Conservation (phyloP, 148 eudicot genomes). For the Arctostaphylos glauca region DNA sequence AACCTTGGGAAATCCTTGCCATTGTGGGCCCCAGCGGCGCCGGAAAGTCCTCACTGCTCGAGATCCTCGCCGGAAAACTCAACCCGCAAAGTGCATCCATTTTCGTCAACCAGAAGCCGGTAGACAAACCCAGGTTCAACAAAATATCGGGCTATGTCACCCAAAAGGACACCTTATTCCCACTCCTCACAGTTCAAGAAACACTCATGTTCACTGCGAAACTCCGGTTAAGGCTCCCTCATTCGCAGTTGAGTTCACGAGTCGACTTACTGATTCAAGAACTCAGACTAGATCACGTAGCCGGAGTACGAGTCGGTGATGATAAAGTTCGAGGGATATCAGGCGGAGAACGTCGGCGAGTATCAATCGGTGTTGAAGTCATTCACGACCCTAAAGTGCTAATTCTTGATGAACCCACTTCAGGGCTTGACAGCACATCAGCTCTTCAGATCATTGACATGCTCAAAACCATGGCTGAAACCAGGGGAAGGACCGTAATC, state of each 20-base stretch:
- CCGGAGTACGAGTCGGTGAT: constrained; percentile 61
- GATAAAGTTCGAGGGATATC: constrained; percentile 78
- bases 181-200: constrained; percentile 91
- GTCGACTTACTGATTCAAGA: constrained; percentile 73
- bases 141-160: constrained; percentile 93
- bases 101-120: constrained; percentile 51
- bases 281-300: constrained; percentile 69
- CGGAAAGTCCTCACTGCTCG: constrained; percentile 88
- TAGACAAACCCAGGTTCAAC: constrained; percentile 53
- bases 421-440: constrained; percentile 89
- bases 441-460: constrained; percentile 87
- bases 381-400: constrained; percentile 83
- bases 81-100: constrained; percentile 54
- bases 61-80: constrained; percentile 82
- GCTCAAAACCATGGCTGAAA: constrained; percentile 87
- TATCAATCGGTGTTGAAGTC: constrained; percentile 89
- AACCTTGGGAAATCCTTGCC: constrained; percentile 92
- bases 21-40: constrained; percentile 98
- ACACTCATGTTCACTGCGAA: constrained; percentile 72
- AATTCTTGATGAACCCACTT: constrained; percentile 94
- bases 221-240: constrained; percentile 52
- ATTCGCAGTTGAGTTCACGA: constrained; percentile 37
- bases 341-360: constrained; percentile 91
- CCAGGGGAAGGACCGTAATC: constrained; percentile 64
- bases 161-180: constrained; percentile 87